Base-by-base conservation (phyloP, 129 eudicot genomes). In the Helichrysum umbraculigerum region DNA sequence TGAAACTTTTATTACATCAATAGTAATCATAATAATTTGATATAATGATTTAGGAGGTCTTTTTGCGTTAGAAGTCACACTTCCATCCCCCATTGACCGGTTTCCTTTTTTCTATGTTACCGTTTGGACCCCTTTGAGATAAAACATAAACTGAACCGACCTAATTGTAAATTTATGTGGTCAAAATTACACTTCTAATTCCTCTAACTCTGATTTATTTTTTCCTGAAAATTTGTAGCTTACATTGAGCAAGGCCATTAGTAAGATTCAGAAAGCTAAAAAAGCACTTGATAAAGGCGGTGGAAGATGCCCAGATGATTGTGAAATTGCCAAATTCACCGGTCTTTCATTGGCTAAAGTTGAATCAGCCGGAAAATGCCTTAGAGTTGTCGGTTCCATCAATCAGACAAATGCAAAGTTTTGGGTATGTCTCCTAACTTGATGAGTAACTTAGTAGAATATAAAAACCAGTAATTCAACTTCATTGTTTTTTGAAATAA, bases 321-420 rank as follows among this genome's bases (percentile, higher is more conserved):
- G 41, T 70, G 96, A 93, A 62, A 82, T 93, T 50, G 88, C 96
- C 28, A 88, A 88, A 73, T 86, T 83, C 76, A 90, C 96, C 3
- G 96, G 98, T 62, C 82, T 93, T 44, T 86, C 98, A 10, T 68
- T 89, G 73, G 82, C 90, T 29, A 90, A 91, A 67, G 84, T 93
- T 66, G 71, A 74, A 78, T 87, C 96, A 16, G 98, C 97, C 52
- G 72, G 75, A 74, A 87, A 79, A 72, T 90, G 93, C 88, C 86
- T 84, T 63, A 87, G 96, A 77, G 90, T 90, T 25, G 96, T 93
- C 30, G 97, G 97, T 58, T 90, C 98, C 60, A 70, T 90, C 35
- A 88, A 93, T 85, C 90, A 86, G 70, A 87, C 84, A 29, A 75
- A 68, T 75, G 66, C 83, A 0, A 90, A 86, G 74, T 78, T 73